Evolutionary conservation across 1,284 basidiomycete species (phyloP).

Genomic region (Xerocomus amazonicus): DNA sequence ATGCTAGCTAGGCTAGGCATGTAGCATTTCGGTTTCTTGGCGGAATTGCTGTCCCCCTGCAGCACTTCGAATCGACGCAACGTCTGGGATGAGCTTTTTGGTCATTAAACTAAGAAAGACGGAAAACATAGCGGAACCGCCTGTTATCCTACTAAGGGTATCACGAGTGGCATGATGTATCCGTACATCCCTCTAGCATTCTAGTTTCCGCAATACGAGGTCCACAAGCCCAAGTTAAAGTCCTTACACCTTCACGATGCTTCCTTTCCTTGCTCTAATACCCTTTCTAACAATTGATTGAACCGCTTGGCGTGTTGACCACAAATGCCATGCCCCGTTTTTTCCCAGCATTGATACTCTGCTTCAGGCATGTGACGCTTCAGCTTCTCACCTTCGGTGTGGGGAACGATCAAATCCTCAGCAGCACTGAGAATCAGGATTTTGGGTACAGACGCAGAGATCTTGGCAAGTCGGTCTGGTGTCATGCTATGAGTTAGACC

Average conservation of each 20-base stretch:
- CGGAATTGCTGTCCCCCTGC: no score
- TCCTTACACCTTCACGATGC: not conserved
- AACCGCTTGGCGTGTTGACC: constrained; percentile 51
- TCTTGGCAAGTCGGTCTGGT: constrained; percentile 48
- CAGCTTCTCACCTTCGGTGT: constrained; percentile 55
- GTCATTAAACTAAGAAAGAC: no score
- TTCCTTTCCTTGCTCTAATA: constrained; percentile 50
- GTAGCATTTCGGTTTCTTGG: no score
- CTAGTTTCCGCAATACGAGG: not conserved
- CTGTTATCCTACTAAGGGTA: no score
- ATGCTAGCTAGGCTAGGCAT: no score
- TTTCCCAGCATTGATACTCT: constrained; percentile 61
- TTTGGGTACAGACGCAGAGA: constrained; percentile 57
- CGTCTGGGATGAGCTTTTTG: no score
- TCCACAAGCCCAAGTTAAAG: no score
- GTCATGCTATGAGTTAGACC: constrained; percentile 67
- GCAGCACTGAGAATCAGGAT: constrained; percentile 75
- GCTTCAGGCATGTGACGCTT: constrained; percentile 65
- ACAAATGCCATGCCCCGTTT: constrained; percentile 67
- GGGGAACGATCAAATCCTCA: constrained; percentile 63
- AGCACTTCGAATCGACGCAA: no score
- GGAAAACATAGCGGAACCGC: no score
- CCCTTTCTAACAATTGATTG: constrained; percentile 56
- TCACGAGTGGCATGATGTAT: no score
- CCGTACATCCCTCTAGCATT: no score